A percentile compares a stretch with the other conserved stretches of the same genome.
phyloP scores from a whole-genome alignment of 495 filamentous ascomycete species.

The Aspergillus kassunensis region DNA sequence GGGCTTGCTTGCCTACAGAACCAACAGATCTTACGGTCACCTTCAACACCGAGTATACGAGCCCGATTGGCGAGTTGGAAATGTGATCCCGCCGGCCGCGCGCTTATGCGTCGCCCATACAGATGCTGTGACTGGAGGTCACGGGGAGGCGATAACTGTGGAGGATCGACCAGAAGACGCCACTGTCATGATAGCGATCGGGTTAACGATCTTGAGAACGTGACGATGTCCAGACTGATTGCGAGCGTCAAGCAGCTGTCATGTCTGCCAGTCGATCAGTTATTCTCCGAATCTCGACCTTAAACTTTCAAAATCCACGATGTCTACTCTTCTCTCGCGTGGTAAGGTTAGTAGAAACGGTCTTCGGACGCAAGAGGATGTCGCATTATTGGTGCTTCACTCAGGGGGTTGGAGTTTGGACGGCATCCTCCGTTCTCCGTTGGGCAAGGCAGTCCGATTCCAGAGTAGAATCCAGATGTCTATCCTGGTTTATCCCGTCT shows the following conservation, averaged over 20 bases:
- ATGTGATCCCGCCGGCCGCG: conserved; percentile 12
- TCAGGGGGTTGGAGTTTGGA: not conserved
- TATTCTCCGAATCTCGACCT: no score
- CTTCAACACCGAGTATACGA: conserved; percentile 1
- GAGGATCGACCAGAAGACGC: conserved; percentile 8
- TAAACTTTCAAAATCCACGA: no score
- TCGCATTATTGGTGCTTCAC: not conserved
- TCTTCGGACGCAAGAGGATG: not conserved
- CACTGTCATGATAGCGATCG: not conserved
- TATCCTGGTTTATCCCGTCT: not conserved
- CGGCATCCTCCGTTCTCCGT: conserved; percentile 1
- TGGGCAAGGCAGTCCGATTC: not conserved
- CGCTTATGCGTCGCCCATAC: conserved; percentile 14
- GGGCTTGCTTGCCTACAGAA: conserved; percentile 10
- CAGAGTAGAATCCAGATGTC: not conserved
- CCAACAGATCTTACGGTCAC: conserved; percentile 13
- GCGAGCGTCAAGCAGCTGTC: not conserved
- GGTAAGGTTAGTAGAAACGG: no score
- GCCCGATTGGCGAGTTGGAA: conserved; percentile 12
- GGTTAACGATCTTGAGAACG: not conserved
- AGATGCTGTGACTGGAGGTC: not conserved
- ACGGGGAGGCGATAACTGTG: not conserved
- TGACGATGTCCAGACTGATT: not conserved
- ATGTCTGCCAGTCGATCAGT: not conserved
- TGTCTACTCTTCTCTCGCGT: no score